These are phyloP conservation scores for Suillus luteus DNA, from an alignment of 768 basidiomycete species.

Conservation along the genomic window DNA sequence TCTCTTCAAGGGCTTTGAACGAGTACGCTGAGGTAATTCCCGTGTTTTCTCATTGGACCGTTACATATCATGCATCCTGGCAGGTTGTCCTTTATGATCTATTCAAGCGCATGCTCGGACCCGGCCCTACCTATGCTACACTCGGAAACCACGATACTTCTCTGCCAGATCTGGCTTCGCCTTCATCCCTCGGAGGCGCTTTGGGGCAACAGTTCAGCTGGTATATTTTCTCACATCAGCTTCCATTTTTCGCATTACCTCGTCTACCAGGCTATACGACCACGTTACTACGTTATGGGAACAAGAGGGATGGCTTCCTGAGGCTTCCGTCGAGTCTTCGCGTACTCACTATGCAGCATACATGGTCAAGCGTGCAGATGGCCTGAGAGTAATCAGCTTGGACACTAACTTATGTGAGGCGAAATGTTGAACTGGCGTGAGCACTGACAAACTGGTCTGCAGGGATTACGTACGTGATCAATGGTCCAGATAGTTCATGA, in stretches of 20 bases:
- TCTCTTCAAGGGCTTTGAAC: slow-evolving; percentile 49
- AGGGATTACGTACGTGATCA: slow-evolving; percentile 36
- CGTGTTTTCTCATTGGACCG: slow-evolving; percentile 10
- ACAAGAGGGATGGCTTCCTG: slow-evolving; percentile 68
- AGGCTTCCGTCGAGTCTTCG: slow-evolving; percentile 55
- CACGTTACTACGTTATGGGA: slow-evolving; percentile 73
- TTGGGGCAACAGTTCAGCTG: slow-evolving; percentile 59
- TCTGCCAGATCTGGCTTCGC: slow-evolving; percentile 57
- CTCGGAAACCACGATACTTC: slow-evolving; percentile 80
- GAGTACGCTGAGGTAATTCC: slow-evolving; percentile 59
- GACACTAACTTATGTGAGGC: slow-evolving; percentile 76
- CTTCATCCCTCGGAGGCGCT: slow-evolving; percentile 53
- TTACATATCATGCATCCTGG: slow-evolving; percentile 3
- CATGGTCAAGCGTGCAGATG: slow-evolving; percentile 66
- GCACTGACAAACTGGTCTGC: slow-evolving; percentile 5
- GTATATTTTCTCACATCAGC: background rate
- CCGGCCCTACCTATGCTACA: slow-evolving; percentile 73
- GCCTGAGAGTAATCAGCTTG: slow-evolving; percentile 69
- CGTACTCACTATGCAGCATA: slow-evolving; percentile 73
- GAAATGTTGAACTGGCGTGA: background rate
- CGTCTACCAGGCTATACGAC: slow-evolving; percentile 64
- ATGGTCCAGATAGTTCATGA: background rate
- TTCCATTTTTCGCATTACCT: background rate
- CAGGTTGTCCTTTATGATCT: slow-evolving; percentile 69
- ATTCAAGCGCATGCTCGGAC: slow-evolving; percentile 59